Conservation (phyloP, 2,329 filamentous ascomycete species). For the Aspergillus chevalieri region DNA sequence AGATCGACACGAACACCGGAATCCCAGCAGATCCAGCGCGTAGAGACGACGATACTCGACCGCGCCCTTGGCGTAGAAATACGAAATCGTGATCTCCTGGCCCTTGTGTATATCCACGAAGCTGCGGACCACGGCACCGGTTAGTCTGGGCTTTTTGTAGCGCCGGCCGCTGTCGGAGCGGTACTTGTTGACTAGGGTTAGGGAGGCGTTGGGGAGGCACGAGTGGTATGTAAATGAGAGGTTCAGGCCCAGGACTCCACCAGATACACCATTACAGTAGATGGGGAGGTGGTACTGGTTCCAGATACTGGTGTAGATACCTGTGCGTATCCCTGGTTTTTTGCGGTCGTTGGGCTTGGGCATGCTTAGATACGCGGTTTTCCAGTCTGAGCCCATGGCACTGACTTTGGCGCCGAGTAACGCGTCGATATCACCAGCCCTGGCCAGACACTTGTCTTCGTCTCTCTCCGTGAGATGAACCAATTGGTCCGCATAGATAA, state of each 20-base stretch:
- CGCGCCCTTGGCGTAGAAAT: constrained; percentile 7
- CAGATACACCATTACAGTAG: not conserved
- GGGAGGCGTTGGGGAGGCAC: constrained; percentile 18
- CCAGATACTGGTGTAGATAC: constrained; percentile 5
- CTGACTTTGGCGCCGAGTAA: constrained; percentile 6
- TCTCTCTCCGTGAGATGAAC: not conserved
- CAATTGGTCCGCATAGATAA: constrained; percentile 8
- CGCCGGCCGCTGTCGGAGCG: not conserved
- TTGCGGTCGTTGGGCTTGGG: not conserved
- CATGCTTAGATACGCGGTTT: constrained; percentile 2
- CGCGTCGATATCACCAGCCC: not conserved
- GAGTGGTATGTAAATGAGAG: constrained; percentile 19
- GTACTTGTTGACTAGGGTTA: constrained; percentile 7
- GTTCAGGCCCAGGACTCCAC: constrained; percentile 8
- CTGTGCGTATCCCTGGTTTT: not conserved
- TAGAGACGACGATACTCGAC: constrained; percentile 6
- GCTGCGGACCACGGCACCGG: constrained; percentile 10
- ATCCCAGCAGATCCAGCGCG: constrained; percentile 11
- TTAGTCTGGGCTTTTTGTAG: not conserved
- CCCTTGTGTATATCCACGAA: constrained; percentile 14
- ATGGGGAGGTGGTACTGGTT: constrained; percentile 3
- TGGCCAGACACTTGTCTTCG: not conserved
- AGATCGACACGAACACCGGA: constrained; percentile 18
- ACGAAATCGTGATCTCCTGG: constrained; percentile 21
- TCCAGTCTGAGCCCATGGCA: constrained; percentile 10